Conservation (phyloP, 495 filamentous ascomycete genomes). For the Neurospora cerealis region DNA sequence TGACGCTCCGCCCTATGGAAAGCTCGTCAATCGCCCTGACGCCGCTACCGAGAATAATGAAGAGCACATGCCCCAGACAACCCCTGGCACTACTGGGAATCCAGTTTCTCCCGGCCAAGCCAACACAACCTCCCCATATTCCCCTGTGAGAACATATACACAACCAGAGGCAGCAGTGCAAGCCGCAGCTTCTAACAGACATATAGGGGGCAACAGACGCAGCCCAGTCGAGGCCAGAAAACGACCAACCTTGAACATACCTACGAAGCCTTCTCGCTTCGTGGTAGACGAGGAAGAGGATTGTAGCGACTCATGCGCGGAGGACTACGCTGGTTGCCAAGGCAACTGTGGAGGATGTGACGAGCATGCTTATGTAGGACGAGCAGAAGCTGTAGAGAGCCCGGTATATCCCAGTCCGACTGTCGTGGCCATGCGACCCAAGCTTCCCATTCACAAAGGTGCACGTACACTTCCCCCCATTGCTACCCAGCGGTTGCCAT, state of each 20-base stretch:
- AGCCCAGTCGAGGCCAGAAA: neutral
- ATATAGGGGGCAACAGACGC: neutral
- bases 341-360: slow-evolving; percentile 5
- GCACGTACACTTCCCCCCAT: slow-evolving; percentile 6
- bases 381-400: neutral
- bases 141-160: neutral
- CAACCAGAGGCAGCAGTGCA: neutral
- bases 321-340: slow-evolving; percentile 1
- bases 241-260: neutral
- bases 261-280: neutral
- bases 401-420: slow-evolving; percentile 8
- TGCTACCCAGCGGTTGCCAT: slow-evolving; percentile 1
- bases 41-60: neutral
- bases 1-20: slow-evolving; percentile 18
- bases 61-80: neutral
- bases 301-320: neutral
- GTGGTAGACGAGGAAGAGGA: neutral
- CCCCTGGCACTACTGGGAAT: neutral
- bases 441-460: slow-evolving; percentile 11
- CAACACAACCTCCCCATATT: neutral
- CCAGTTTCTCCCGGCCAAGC: neutral
- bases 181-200: neutral
- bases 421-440: slow-evolving; percentile 6
- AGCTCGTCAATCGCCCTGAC: slow-evolving; percentile 15
- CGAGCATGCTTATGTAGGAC: neutral